Evolutionary conservation across 306 rosid species (phyloP).

Genomic region (Trichosanthes cucumerina): DNA sequence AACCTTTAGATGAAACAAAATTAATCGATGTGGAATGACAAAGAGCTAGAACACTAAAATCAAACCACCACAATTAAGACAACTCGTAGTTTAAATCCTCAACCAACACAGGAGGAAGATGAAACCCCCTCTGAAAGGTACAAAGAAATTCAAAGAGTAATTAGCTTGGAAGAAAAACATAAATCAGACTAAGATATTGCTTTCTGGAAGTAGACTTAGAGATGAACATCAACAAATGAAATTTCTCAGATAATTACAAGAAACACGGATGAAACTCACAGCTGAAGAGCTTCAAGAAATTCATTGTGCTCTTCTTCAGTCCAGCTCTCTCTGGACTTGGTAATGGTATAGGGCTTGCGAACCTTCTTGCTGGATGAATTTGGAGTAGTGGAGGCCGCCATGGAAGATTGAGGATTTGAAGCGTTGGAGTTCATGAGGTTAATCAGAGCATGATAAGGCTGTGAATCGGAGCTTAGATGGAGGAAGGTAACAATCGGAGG

Average conservation of each 20-base stretch:
- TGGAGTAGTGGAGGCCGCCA: slow-evolving; percentile 22
- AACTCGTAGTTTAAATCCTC: background rate
- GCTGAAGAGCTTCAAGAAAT: slow-evolving; percentile 92
- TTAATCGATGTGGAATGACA: background rate
- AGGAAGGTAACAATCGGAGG: background rate
- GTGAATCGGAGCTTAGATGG: background rate
- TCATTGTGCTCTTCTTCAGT: slow-evolving; percentile 90
- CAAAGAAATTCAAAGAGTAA: background rate
- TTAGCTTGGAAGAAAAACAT: background rate
- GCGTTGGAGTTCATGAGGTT: slow-evolving; percentile 29
- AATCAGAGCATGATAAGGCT: background rate
- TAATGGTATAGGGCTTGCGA: slow-evolving; percentile 86
- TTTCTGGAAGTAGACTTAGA: background rate
- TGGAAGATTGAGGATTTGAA: slow-evolving; percentile 32
- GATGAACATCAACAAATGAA: background rate
- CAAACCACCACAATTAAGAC: background rate
- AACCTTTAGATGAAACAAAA: background rate
- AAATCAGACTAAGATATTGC: background rate
- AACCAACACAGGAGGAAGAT: background rate
- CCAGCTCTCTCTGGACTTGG: slow-evolving; percentile 98
- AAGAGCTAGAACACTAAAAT: background rate
- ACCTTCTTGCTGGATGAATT: slow-evolving; percentile 73
- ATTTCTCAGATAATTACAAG: background rate
- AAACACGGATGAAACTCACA: slow-evolving; percentile 29
- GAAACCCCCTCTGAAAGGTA: background rate